Base-by-base conservation (phyloP, 352 stramenopile genomes). In the Elongisporangium undulatum region DNA sequence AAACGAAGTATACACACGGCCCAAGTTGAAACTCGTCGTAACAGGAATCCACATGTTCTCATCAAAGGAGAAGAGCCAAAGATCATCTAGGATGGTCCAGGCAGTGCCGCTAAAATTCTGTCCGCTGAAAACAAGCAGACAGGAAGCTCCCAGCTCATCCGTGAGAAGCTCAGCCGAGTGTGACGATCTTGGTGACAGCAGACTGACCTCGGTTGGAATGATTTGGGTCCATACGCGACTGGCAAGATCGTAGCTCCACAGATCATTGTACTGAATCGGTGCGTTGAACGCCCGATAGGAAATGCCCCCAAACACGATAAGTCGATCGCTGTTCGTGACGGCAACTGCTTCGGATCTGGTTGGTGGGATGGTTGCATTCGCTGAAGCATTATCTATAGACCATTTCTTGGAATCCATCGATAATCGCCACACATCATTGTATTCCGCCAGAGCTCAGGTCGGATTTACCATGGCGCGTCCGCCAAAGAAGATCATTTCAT, bases 231-330 rank as follows among this genome's bases (percentile, higher is more conserved):
- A 91, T 3, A 41, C 61, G 48, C 63, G 71, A 3, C 53, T 67
- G 49, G 38, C 62, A 3, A 91, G 61, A 51, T 89, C 66, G 53
- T 89, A 91, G 54, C 61, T 66, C 82, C 82, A 91, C 17, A 91
- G 63, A 51, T 91, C 79, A 48, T 78, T 79, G 58, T 73, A 80
- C 64, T 89, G 63, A 2, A 58, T 24, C 3, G 81, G 77, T 1
- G 71, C 19, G 24, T 89, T 77, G 29, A 15, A 9, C 29, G 8
- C 13, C 13, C 5, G 1, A 57, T 91, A 91, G 2, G 74, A 62
- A 41, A 91, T 91, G 6, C 82, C 82, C 9, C 82, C 82, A 53
- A 86, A 91, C n/a, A 91, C 65, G 59, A 78, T 74, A 21, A 91
- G 66, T 54, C 73, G 66, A 34, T 82, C 62, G 13, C 82, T 61